Evolutionary conservation across 306 rosid genomes (phyloP), one percentile per base, ranked within the genome.

Genomic region (Argentina anserina): DNA sequence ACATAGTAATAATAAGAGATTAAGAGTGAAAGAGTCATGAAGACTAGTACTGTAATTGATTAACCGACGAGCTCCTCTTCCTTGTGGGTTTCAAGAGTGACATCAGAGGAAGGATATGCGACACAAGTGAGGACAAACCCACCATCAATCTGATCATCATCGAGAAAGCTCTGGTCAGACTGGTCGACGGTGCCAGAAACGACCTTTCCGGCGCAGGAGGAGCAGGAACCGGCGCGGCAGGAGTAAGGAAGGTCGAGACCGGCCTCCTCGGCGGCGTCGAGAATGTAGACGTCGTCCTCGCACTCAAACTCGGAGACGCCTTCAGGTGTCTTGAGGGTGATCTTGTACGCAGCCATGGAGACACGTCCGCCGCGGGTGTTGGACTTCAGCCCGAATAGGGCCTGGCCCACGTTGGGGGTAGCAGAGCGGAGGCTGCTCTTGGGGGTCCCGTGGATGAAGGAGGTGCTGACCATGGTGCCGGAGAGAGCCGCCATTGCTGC

Each of bases 181-280:
- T 90, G 96, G 42, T 93, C 98, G 31, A 90, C 47, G 0, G 0
- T 0, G 9, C 97, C 98, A 0, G 5, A 2, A 3, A 72, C 63
- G 7, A 93, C 79, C 70, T 83, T 93, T 0, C 90, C 98, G 10
- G 88, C 90, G 25, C 98, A 93, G 0, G 96, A 77, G 45, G 96
- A 89, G 85, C 98, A 93, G 18, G 98, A 82, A 1, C 98, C 98
- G 9, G 98, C 96, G 26, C 98, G 78, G 80, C 97, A 93, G 0
- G 98, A 93, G 84, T 93, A 93, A 0, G 97, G 98, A 33, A 90
- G 87, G 7, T 93, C 98, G 13, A 86, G 0, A 4, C 90, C 90
- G 0, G 15, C 0, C 6, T 90, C 92, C 76, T 93, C 98, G 0
- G 98, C 97, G 0, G 25, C 74, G 76, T 93, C 98, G 3, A 93